These are phyloP conservation scores for Curvularia lunata DNA, from an alignment of 2,329 filamentous ascomycete species.

Conservation along the genomic window DNA sequence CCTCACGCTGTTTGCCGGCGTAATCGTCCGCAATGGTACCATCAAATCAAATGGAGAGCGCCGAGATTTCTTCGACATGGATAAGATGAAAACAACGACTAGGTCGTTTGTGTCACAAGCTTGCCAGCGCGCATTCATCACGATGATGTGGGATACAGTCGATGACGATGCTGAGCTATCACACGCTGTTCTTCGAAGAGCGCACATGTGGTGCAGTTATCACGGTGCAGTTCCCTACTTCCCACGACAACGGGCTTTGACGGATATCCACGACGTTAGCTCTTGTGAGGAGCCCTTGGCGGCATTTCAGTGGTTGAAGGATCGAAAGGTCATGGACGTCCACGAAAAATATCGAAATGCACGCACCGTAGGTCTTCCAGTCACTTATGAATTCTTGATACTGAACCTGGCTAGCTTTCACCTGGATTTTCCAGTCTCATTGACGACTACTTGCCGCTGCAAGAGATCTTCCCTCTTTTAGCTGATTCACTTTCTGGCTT, in stretches of 20 bases:
- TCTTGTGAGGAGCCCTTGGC: slow-evolving; percentile 44
- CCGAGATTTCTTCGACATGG: slow-evolving; percentile 48
- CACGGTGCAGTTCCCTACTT: slow-evolving; percentile 45
- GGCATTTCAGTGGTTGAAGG: slow-evolving; percentile 49
- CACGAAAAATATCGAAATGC: slow-evolving; percentile 45
- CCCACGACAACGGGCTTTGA: slow-evolving; percentile 33
- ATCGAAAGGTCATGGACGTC: slow-evolving; percentile 44
- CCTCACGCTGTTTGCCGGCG: slow-evolving; percentile 37
- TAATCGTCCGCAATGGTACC: slow-evolving; percentile 46
- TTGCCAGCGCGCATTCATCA: slow-evolving; percentile 44
- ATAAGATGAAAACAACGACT: slow-evolving; percentile 49
- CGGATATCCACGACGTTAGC: slow-evolving; percentile 30
- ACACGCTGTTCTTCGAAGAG: slow-evolving; percentile 45
- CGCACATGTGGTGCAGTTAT: slow-evolving; percentile 48
- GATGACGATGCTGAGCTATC: slow-evolving; percentile 43
- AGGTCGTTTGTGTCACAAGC: slow-evolving; percentile 48
- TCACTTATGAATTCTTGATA: background rate
- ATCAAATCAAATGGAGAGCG: slow-evolving; percentile 45
- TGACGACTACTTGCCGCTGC: slow-evolving; percentile 41
- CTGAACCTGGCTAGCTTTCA: slow-evolving; percentile 31
- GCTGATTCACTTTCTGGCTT: slow-evolving; percentile 33
- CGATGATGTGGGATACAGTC: slow-evolving; percentile 51
- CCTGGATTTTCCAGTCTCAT: slow-evolving; percentile 39
- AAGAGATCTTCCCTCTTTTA: slow-evolving; percentile 38
- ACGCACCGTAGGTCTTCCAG: slow-evolving; percentile 29